Percentiles rank a stretch among this genome's conserved stretches.
These are phyloP conservation scores for Penicillium fuscoglaucum DNA, from an alignment of 2,329 filamentous ascomycete genomes.

Conservation along the genomic window DNA sequence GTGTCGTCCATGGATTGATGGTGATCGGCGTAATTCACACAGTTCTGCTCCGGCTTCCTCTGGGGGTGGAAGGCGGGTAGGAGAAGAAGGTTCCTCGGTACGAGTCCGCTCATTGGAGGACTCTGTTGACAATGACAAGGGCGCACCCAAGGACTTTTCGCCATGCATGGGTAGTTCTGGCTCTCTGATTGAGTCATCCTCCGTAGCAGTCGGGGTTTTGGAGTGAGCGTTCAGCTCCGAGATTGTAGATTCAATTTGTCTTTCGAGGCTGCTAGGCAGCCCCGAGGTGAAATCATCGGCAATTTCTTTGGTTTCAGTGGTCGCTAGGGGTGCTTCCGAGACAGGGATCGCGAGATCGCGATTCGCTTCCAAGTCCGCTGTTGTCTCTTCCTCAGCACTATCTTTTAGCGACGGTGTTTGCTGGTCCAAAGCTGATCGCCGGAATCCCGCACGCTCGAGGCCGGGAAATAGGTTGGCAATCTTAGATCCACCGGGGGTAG, in stretches of 20 bases:
- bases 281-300: slow-evolving; percentile 40
- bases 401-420: slow-evolving; percentile 35
- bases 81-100: slow-evolving; percentile 7
- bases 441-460: slow-evolving; percentile 37
- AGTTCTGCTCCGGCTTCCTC: slow-evolving; percentile 20
- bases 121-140: slow-evolving; percentile 14
- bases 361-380: slow-evolving; percentile 32
- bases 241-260: slow-evolving; percentile 10
- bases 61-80: slow-evolving; percentile 19
- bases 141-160: slow-evolving; percentile 32
- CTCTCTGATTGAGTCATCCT: slow-evolving; percentile 10
- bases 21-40: slow-evolving; percentile 35
- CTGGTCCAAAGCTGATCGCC: slow-evolving; percentile 26
- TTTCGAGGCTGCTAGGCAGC: slow-evolving; percentile 9
- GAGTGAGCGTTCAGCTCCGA: slow-evolving; percentile 8
- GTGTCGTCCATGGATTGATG: slow-evolving; percentile 42
- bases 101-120: slow-evolving; percentile 8
- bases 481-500: slow-evolving; percentile 28
- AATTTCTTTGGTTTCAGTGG: slow-evolving; percentile 43
- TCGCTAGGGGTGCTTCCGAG: slow-evolving; percentile 45
- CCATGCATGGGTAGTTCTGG: slow-evolving; percentile 11
- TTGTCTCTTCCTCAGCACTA: slow-evolving; percentile 44
- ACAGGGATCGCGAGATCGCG: slow-evolving; percentile 50
- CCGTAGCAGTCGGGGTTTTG: slow-evolving; percentile 1
- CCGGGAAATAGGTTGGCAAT: slow-evolving; percentile 39